These are phyloP conservation scores for Xerocomellus chrysenteron DNA, from an alignment of 768 basidiomycete species.

Conservation along the genomic window DNA sequence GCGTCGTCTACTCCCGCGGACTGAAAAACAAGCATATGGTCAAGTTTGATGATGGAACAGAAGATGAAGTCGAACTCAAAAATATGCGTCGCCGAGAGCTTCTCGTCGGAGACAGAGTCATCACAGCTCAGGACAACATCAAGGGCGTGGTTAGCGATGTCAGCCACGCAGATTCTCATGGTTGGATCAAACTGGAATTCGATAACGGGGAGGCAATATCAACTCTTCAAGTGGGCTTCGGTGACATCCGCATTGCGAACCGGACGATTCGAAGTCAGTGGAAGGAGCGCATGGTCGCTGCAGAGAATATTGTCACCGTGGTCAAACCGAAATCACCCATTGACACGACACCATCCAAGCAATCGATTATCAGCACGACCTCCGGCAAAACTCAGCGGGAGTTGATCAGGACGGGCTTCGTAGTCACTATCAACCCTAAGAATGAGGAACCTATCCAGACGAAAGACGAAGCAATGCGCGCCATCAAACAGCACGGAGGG, in stretches of 20 bases:
- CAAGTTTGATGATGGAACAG: constrained; percentile 65
- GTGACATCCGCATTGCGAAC: constrained; percentile 48
- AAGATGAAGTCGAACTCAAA: constrained; percentile 45
- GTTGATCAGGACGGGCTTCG: constrained; percentile 53
- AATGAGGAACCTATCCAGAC: constrained; percentile 37
- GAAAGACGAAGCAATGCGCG: constrained; percentile 42
- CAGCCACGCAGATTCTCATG: constrained; percentile 28
- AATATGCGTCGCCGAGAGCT: constrained; percentile 56
- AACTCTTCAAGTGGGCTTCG: constrained; percentile 31
- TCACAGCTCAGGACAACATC: constrained; percentile 32
- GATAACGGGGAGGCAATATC: constrained; percentile 37
- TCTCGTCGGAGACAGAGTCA: constrained; percentile 55
- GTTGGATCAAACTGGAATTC: constrained; percentile 37
- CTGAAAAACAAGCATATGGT: constrained; percentile 42
- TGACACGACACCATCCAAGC: constrained; percentile 49
- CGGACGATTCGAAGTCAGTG: constrained; percentile 52
- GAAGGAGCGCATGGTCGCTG: constrained; percentile 49
- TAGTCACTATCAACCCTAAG: constrained; percentile 50
- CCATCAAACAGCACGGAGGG: constrained; percentile 54
- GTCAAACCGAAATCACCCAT: constrained; percentile 36
- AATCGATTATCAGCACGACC: constrained; percentile 40
- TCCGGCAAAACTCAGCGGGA: constrained; percentile 38
- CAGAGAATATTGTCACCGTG: constrained; percentile 43
- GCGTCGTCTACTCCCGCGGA: constrained; percentile 44
- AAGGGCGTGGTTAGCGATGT: constrained; percentile 34